Conservation (phyloP, 2,329 filamentous ascomycete genomes). For the Lanzia echinophila region DNA sequence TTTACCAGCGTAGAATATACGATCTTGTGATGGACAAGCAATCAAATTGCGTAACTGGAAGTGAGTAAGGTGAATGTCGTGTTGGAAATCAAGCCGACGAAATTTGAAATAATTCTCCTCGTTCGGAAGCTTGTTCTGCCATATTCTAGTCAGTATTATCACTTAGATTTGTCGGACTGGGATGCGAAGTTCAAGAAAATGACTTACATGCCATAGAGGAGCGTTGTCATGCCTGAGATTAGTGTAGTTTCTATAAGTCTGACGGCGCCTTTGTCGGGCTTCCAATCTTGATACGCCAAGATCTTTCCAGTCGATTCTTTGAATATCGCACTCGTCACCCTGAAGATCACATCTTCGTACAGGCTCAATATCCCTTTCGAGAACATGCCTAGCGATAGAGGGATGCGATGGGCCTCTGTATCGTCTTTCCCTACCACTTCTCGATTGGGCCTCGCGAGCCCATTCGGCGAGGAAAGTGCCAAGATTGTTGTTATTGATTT, state of each 20-base stretch:
- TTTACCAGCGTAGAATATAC: constrained; percentile 49
- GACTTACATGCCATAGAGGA: constrained; percentile 44
- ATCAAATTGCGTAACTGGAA: constrained; percentile 61
- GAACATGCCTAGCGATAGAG: constrained; percentile 17
- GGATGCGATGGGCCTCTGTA: constrained; percentile 14
- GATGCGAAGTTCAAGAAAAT: neutral
- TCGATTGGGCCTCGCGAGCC: constrained; percentile 22
- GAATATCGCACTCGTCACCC: constrained; percentile 52
- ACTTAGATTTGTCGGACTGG: too few species aligned
- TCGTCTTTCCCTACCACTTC: constrained; percentile 6
- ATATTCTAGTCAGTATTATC: constrained; percentile 4
- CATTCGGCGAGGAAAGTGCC: constrained; percentile 46
- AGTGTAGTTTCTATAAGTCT: constrained; percentile 52
- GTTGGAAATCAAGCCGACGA: constrained; percentile 47
- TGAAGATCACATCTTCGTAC: constrained; percentile 41
- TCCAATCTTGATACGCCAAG: constrained; percentile 44
- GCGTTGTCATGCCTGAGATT: constrained; percentile 39
- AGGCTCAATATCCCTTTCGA: constrained; percentile 16
- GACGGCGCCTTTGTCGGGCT: constrained; percentile 42
- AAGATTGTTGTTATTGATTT: constrained; percentile 43
- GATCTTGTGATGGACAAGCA: constrained; percentile 47
- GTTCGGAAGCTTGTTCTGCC: constrained; percentile 18
- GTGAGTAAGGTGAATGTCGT: constrained; percentile 51
- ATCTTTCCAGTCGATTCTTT: constrained; percentile 51
- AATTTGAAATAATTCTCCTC: constrained; percentile 48